phyloP scores from a whole-genome alignment of 139 green algal genomes.

The Asterochloris erici region DNA sequence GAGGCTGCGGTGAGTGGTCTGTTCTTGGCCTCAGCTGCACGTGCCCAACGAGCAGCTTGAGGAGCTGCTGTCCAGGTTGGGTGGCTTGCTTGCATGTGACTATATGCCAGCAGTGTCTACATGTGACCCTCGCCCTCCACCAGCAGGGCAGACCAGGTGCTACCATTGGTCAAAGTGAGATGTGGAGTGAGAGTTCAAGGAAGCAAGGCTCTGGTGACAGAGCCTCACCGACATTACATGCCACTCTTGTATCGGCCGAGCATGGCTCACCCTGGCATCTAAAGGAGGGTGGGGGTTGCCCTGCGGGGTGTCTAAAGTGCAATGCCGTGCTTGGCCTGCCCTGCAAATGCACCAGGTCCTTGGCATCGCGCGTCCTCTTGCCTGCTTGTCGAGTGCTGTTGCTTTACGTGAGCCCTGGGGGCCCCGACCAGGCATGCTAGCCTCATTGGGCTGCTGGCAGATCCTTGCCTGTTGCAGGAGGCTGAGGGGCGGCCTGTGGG shows the following conservation, averaged over 20 bases:
- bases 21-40: background rate
- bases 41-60: background rate
- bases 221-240: too few relatives aligned
- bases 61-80: background rate
- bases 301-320: too few relatives aligned
- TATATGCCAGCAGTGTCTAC: background rate
- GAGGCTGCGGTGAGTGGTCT: slow-evolving; percentile 25
- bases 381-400: background rate
- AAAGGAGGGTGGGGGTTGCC: too few relatives aligned
- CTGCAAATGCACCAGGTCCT: background rate
- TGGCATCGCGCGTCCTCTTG: background rate
- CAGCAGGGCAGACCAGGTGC: too few relatives aligned
- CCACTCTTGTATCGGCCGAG: too few relatives aligned
- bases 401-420: background rate
- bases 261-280: too few relatives aligned
- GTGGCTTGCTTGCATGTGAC: too few relatives aligned
- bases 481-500: background rate
- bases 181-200: too few relatives aligned
- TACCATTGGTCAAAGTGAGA: too few relatives aligned
- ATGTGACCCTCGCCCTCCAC: background rate
- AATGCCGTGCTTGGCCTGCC: too few relatives aligned
- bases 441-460: background rate
- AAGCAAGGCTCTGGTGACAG: too few relatives aligned
- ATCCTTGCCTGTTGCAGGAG: background rate
- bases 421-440: background rate